Evolutionary conservation across 352 stramenopile species (phyloP).

Genomic region (Phytophthora palmivora): DNA sequence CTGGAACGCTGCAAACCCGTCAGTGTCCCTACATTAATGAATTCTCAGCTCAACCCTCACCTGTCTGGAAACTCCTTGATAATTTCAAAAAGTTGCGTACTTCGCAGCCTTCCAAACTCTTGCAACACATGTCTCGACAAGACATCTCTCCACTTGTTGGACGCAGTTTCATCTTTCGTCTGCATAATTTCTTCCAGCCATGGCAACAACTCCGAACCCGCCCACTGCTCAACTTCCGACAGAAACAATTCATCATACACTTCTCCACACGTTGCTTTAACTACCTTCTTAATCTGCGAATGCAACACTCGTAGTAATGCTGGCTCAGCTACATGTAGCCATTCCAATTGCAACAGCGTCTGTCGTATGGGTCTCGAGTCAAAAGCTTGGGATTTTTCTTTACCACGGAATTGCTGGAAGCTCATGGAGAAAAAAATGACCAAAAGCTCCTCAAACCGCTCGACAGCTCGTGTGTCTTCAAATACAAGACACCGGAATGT

Average conservation of each 20-base stretch:
- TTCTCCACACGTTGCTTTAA: constrained; percentile 55
- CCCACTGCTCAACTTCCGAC: constrained; percentile 57
- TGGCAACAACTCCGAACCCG: constrained; percentile 55
- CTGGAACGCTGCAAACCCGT: constrained; percentile 49
- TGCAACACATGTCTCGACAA: constrained; percentile 60
- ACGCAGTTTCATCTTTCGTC: constrained; percentile 18
- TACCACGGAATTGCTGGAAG: constrained; percentile 67
- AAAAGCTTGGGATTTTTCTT: constrained; percentile 62
- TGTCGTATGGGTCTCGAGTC: constrained; percentile 56
- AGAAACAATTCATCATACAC: constrained; percentile 59
- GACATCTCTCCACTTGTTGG: constrained; percentile 51
- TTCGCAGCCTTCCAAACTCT: constrained; percentile 81
- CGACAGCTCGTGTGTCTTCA: constrained; percentile 40
- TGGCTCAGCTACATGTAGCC: constrained; percentile 55
- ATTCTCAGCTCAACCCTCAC: constrained; percentile 18
- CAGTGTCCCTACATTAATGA: not conserved
- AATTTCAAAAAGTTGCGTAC: constrained; percentile 96
- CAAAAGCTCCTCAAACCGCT: constrained; percentile 69
- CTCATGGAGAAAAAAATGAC: constrained; percentile 79
- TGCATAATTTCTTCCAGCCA: constrained; percentile 68
- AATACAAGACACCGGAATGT: constrained; percentile 67
- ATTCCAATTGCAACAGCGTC: constrained; percentile 63
- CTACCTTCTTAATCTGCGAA: constrained; percentile 60
- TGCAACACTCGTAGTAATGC: constrained; percentile 62
- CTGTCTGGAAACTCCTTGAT: constrained; percentile 97